Evolutionary conservation across 2,329 filamentous ascomycete genomes (phyloP), one percentile per base, ranked within the genome.

Genomic region (Cytospora chrysosperma): DNA sequence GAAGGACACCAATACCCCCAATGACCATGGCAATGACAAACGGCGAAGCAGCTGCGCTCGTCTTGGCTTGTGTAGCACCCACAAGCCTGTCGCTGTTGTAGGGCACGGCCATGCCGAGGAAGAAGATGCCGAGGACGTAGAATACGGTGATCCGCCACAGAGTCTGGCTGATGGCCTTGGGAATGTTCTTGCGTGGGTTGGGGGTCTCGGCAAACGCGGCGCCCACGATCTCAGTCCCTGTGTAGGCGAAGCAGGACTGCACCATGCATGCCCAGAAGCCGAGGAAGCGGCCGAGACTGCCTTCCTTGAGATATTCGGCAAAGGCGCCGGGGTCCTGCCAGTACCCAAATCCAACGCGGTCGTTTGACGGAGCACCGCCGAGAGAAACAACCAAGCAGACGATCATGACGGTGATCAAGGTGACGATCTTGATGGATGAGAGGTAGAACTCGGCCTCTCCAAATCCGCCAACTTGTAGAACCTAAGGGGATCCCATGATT

Each of bases 61-160:
- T 79, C 37, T 77, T 78, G 4, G 77, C 75, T 5, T 75, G 73
- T 63, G 85, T 84, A 1, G 85, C 85, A 27, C 76, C 78, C 9
- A 72, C 78, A 66, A 88, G 75, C 24, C 79, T 81, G 1, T 17
- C 12, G 52, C 56, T 49, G 59, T 55, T 77, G 77, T 88, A 89
- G 0, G 87, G 85, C 1, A 91, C 84, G 15, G 88, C 78, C 78
- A 89, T 88, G 62, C 88, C 88, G 7, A 90, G 76, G 52, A 90
- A 81, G 52, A 90, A 77, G 19, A 90, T 86, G 9, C 83, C 85
- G 30, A 87, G 73, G 62, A 88, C 79, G 75, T 90, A 90, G 77
- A 91, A 91, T 74, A 89, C 79, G 65, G 88, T 73, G 70, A 90
- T 90, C 24, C 88, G 87, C 75, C 83, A 87, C 73, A 90, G 88